Evolutionary conservation across 75 land plant species (phyloP).

Genomic region (Selaginella moellendorffii): DNA sequence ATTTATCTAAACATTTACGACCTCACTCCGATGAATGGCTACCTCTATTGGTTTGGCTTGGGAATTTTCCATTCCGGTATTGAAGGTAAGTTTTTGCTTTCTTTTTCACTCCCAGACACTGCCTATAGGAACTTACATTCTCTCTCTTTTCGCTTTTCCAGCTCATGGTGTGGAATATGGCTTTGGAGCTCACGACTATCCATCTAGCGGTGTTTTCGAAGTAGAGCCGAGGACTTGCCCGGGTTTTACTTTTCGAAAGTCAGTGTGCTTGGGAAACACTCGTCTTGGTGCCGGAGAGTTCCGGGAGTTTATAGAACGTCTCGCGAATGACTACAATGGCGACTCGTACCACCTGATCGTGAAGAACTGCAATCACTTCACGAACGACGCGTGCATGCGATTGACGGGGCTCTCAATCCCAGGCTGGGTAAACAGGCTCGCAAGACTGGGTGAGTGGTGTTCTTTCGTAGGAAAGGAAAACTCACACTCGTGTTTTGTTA

Average conservation of each 20-base stretch:
- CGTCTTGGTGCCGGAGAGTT: slow-evolving; percentile 38
- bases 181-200: slow-evolving; percentile 86
- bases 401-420: background rate
- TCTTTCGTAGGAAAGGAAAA: background rate
- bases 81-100: background rate
- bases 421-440: slow-evolving; percentile 8
- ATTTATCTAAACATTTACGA: slow-evolving; percentile 3
- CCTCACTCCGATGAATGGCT: slow-evolving; percentile 4
- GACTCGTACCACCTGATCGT: slow-evolving; percentile 2
- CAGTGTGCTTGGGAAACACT: slow-evolving; percentile 61
- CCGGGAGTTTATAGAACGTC: slow-evolving; percentile 2
- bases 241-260: slow-evolving; percentile 65
- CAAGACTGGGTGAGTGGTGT: slow-evolving; percentile 6
- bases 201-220: slow-evolving; percentile 84
- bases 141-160: too few relatives aligned
- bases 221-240: slow-evolving; percentile 87
- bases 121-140: too few relatives aligned
- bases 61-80: slow-evolving; percentile 4
- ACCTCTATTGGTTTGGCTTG: slow-evolving; percentile 7
- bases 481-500: background rate
- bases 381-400: background rate
- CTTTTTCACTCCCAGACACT: too few relatives aligned
- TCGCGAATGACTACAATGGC: background rate
- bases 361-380: slow-evolving; percentile 11
- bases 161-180: slow-evolving; percentile 70